Percentiles rank a stretch among this genome's conserved stretches.
phyloP scores from a whole-genome alignment of 768 basidiomycete species.

The Panaeolus cyanescens region DNA sequence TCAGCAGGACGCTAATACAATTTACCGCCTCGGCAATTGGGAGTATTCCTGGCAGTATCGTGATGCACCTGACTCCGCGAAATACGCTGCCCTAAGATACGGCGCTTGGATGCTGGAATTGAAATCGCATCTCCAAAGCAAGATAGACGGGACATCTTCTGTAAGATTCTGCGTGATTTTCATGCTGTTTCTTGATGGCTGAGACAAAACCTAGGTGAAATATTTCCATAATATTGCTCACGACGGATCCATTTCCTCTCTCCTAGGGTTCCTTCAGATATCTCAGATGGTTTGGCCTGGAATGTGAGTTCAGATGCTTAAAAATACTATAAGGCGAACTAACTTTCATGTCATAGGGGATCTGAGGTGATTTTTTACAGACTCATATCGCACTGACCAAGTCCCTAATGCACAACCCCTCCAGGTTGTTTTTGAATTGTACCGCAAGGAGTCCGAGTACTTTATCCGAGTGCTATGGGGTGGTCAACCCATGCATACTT shows the following conservation, averaged over 20 bases:
- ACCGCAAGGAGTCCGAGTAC: constrained; percentile 26
- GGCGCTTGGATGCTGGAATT: constrained; percentile 51
- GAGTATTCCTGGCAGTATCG: constrained; percentile 58
- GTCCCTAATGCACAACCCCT: neutral
- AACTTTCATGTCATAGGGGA: constrained; percentile 31
- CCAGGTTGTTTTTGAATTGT: constrained; percentile 48
- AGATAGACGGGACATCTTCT: constrained; percentile 35
- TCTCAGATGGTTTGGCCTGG: constrained; percentile 57
- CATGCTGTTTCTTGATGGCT: neutral
- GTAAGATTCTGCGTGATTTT: constrained; percentile 16
- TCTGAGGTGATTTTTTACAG: constrained; percentile 33
- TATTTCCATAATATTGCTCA: constrained; percentile 53
- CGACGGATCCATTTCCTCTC: constrained; percentile 50
- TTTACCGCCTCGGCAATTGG: constrained; percentile 61
- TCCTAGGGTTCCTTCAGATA: constrained; percentile 52
- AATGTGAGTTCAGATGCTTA: constrained; percentile 32
- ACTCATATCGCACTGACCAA: neutral
- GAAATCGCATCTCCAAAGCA: constrained; percentile 38
- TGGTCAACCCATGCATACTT: constrained; percentile 50
- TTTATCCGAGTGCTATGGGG: constrained; percentile 53
- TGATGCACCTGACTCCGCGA: constrained; percentile 43
- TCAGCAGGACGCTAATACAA: constrained; percentile 46
- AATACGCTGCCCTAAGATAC: constrained; percentile 44
- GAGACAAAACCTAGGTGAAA: constrained; percentile 24
- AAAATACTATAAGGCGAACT: neutral